Base-by-base conservation (phyloP, 106 monocot species). In the Acorus calamus region DNA sequence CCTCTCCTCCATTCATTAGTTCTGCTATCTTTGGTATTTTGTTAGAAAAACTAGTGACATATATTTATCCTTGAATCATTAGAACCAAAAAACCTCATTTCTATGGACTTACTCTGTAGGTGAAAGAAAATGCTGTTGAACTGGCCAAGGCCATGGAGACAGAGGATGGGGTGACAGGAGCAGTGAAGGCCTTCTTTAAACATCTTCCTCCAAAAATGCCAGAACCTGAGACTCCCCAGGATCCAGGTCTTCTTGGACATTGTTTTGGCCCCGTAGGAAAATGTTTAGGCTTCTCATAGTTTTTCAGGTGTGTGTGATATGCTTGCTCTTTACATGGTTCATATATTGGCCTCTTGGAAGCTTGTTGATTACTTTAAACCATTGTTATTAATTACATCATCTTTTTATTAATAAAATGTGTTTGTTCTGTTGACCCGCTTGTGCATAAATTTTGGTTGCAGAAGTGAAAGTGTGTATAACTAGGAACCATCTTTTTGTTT, bases 161-260 rank as follows among this genome's bases (percentile, higher is more conserved):
- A n/a, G 91, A 92, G 68, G 86, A 92, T 72, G 91, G 91, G 5
- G 80, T 81, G 8, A 52, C 69, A 43, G 92, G 84, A 46, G 92
- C 92, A 3, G 86, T 87, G 49, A 79, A 52, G 68, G 87, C 87
- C 52, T 87, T 87, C 63, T 69, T 87, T 4, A 87, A 84, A 55
- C 92, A 92, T 79, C 77, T 92, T 7, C 87, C 92, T 47, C 60
- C 68, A 0, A 70, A 55, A 44, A 48, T 11, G 50, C 50, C 65
- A 43, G 44, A 13, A 0, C 54, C 67, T 63, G 60, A 62, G 49
- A 48, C 53, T 28, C 3, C 56, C 2, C 55, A 76, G 3, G 59
- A 52, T 1, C 60, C 58, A n/a, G 55, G 54, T 44, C 47, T 68
- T 51, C 3, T 74, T 11, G 48, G 59, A 14, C 65, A 66, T 6